Base-by-base conservation (phyloP, 768 basidiomycete genomes). In the Boletus barrowsii region DNA sequence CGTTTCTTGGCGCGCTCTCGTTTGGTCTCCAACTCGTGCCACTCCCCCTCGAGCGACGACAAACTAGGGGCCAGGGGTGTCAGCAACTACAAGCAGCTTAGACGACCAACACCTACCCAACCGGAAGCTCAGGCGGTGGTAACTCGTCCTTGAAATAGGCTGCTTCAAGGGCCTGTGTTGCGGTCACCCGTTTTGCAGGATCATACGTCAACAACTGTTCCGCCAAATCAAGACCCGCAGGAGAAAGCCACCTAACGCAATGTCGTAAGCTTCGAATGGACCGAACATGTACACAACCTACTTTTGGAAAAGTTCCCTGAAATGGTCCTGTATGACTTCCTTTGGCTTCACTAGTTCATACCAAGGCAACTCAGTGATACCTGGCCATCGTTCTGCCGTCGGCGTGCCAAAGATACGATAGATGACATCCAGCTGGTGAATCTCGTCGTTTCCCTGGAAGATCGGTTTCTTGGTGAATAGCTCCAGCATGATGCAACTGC, bases 361-460 rank as follows among this genome's bases (percentile, higher is more conserved):
- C 97, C 97, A 99, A 3, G 97, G 97, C 46, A 99, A 74, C 64
- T 86, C 86, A 10, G 82, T 78, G 37, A 98, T 75, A 14, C 82
- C 84, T 5, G 89, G 81, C 97, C 97, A 99, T 48, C 84, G 83
- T 30, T 86, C 83, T 11, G 82, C 69, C 24, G 83, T 86, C 0
- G 97, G 96, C 2, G 95, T 95, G 18, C 97, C 97, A 67, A 97
- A 80, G 39, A 95, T 80, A 62, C 82, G 85, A 75, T 93, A 97
- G 55, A 99, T 88, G 32, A 89, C 88, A 54, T 98, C 93, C 9
- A 99, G 81, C 68, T 99, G 97, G 62, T 95, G 88, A 40, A 99
- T 95, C 73, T 99, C 97, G 60, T 99, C 97, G 63, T 87, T 90
- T 8, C 97, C 97, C 67, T 98, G 97, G 68, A 99, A 99, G n/a